Evolutionary conservation across 1,284 basidiomycete genomes (phyloP).

Genomic region (Abortiporus biennis): DNA sequence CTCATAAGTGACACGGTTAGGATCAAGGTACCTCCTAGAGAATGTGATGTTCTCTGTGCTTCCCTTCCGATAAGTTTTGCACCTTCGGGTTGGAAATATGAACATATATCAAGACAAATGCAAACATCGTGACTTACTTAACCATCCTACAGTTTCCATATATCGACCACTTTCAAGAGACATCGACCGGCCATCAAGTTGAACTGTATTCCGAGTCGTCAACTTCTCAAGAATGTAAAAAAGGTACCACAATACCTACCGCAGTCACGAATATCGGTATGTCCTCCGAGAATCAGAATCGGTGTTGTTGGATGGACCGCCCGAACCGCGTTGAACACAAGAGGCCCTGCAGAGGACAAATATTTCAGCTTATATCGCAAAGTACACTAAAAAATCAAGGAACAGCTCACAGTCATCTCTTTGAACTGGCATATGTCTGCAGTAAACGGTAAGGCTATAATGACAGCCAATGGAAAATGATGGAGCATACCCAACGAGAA

Average conservation of each 20-base stretch:
- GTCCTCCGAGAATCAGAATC: conserved; percentile 74
- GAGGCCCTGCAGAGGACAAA: conserved; percentile 36
- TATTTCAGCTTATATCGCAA: neutral
- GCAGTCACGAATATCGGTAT: conserved; percentile 78
- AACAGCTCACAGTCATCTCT: neutral
- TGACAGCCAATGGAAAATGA: too few species aligned
- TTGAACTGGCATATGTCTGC: neutral
- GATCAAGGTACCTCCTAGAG: conserved; percentile 66
- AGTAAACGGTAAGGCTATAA: too few species aligned
- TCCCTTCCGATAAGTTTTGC: conserved; percentile 40
- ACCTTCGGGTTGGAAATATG: neutral
- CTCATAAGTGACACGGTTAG: conserved; percentile 69
- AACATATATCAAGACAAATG: neutral
- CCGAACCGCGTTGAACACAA: conserved; percentile 71
- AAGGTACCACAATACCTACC: conserved; percentile 29
- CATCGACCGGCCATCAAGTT: conserved; percentile 61
- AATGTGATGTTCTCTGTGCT: conserved; percentile 49
- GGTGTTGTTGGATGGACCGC: conserved; percentile 67
- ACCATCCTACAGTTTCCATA: conserved; percentile 81
- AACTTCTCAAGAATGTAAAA: neutral
- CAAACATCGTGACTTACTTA: conserved; percentile 27
- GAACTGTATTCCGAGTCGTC: conserved; percentile 26
- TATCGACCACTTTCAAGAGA: conserved; percentile 78
- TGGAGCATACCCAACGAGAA: conserved; percentile 54
- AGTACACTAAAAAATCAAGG: too few species aligned